Conservation (phyloP, 148 eudicot species). For the Rhododendron williamsianum region DNA sequence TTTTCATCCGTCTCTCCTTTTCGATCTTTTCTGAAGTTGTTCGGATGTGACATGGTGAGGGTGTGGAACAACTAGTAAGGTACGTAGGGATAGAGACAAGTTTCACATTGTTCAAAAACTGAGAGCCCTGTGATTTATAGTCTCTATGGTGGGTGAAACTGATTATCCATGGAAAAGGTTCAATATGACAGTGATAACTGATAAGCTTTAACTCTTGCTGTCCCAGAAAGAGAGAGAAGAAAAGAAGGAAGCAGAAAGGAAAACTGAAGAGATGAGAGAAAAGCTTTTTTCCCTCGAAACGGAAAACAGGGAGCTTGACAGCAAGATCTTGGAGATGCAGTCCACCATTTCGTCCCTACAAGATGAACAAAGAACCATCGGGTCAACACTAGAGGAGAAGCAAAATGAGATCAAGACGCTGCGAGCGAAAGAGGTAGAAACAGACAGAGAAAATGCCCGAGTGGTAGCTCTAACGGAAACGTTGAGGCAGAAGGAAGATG, state of each 20-base stretch:
- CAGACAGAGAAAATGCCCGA: constrained; percentile 16
- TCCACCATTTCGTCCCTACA: constrained; percentile 60
- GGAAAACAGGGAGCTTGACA: constrained; percentile 52
- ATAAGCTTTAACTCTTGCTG: neutral
- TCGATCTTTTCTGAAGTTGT: too few relatives aligned
- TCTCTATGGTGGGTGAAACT: neutral
- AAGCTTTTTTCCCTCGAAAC: constrained; percentile 42
- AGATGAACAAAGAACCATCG: constrained; percentile 61
- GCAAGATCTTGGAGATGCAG: constrained; percentile 45
- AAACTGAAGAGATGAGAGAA: constrained; percentile 52
- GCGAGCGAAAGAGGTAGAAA: constrained; percentile 13
- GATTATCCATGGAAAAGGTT: neutral
- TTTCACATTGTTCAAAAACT: neutral
- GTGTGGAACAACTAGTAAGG: too few relatives aligned
- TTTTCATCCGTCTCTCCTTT: neutral
- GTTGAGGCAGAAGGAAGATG: constrained; percentile 41
- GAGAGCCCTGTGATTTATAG: neutral
- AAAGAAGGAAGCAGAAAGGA: constrained; percentile 41
- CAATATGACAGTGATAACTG: neutral
- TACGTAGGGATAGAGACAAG: too few relatives aligned
- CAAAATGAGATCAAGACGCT: constrained; percentile 53
- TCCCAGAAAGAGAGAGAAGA: constrained; percentile 65
- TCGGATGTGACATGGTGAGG: too few relatives aligned
- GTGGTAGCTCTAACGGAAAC: constrained; percentile 22
- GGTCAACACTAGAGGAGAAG: constrained; percentile 56